Evolutionary conservation across 2,329 filamentous ascomycete genomes (phyloP).

Genomic region (Trichoderma sp.): DNA sequence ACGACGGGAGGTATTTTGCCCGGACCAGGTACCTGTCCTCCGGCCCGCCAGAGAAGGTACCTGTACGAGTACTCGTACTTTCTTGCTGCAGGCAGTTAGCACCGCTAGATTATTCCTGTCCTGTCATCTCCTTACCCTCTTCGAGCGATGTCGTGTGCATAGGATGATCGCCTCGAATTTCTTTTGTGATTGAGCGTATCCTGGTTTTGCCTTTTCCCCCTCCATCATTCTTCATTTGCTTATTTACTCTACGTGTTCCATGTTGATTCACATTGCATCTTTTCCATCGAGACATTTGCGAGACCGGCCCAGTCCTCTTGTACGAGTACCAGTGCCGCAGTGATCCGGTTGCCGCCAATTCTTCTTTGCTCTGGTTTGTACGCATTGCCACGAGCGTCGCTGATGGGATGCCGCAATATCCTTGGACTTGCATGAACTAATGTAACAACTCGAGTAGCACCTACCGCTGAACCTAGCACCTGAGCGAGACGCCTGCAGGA

Average conservation of each 20-base stretch:
- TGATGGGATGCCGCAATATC: constrained; percentile 13
- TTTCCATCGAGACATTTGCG: neutral
- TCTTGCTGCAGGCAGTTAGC: neutral
- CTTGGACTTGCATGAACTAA: constrained; percentile 20
- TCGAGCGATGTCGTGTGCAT: constrained; percentile 6
- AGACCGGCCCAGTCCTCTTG: neutral
- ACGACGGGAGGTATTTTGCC: neutral
- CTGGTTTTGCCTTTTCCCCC: neutral
- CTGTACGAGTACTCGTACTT: neutral
- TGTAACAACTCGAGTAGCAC: constrained; percentile 15
- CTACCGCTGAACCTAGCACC: constrained; percentile 8
- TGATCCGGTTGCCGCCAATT: neutral
- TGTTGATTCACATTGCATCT: neutral
- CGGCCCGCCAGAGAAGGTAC: neutral
- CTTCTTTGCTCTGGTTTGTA: neutral
- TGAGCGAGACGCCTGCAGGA: constrained; percentile 11
- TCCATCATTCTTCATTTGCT: neutral
- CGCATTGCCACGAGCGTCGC: constrained; percentile 6
- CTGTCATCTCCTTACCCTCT: neutral
- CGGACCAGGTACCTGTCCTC: neutral
- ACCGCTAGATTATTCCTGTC: neutral
- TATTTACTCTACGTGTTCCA: constrained; percentile 11
- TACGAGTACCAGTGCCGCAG: neutral
- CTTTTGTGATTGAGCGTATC: constrained; percentile 5
- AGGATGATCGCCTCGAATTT: constrained; percentile 11